Evolutionary conservation across 176 grass and related monocot species (phyloP), one percentile per base, ranked within the genome.

Genomic region (Oryza meyeriana): DNA sequence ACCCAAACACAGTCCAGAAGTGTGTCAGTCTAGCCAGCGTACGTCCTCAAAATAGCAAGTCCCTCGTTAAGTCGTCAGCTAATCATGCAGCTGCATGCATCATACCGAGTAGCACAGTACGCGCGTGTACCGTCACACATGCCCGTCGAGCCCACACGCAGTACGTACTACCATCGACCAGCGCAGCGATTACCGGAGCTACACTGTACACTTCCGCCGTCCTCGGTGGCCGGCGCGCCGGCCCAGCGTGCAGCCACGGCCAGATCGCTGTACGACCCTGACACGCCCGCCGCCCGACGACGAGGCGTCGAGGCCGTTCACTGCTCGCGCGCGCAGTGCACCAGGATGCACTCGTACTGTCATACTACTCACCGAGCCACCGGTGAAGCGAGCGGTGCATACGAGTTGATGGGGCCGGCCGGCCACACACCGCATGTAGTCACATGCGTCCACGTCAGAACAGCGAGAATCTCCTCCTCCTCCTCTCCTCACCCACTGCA

Each of bases 391-490:
- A 55, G 50, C 6, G 55, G 55, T 28, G 26, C 3, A 36, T 71
- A 42, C 39, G 69, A 27, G 38, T 4, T 27, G 24, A 71, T 36
- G 12, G 8, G 55, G 55, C 8, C 44, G 44, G 13, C 13, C 41
- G 41, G 12, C 13, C 44, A n/a, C 50, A 55, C 55, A 25, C n/a
- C 52, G 52, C 32, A 33, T 4, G 24, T 40, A 35, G 62, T 77
- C 84, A 86, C 84, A 75, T 86, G 77, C 73, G 52, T 42, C 11
- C 52, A 13, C 35, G 10, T 36, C 59, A 16, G 18, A 45, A 47
- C 6, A 14, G 44, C 57, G 35, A 38, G 84, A 87, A 88, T 87
- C 88, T 87, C 31, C 29, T 6, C 31, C 26, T 61, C 79, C 35
- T 22, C 29, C 1, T 29, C 36, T 55, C 30, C 36, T 66, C 64